Base-by-base conservation (phyloP, 768 basidiomycete species). In the Zangia roseola region DNA sequence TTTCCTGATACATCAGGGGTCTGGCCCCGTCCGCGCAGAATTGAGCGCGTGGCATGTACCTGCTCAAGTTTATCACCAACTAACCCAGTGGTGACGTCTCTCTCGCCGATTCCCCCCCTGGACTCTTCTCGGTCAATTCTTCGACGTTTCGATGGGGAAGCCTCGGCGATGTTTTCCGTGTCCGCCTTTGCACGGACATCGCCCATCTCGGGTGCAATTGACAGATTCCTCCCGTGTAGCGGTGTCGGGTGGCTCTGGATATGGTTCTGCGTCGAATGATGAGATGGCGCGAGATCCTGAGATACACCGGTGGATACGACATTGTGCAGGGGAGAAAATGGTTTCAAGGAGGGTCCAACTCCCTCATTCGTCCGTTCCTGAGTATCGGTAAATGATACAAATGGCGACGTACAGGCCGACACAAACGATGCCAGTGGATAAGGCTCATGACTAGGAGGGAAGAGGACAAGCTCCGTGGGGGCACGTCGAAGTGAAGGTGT, bases 251-350 rank as follows among this genome's bases (percentile, higher is more conserved):
- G 47, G 3, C 28, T 47, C 31, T 53, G 50, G 20, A 13, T 49
- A 10, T n/a, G 43, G 2, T 14, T 10, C 37, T 40, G 40, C 2
- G 35, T 16, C 17, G 14, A 33, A 21, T 24, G 40, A 0, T 13
- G 38, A 17, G 45, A 25, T 28, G 36, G 13, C 10, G 0, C 23
- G 0, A n/a, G 13, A 19, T 40, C 45, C 13, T 49, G 42, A 13
- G 30, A 24, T 10, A 36, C 20, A 16, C 43, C 39, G 4, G 42
- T 21, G 21, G 42, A 41, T 7, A 53, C 25, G 4, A 53, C 16
- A 23, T 67, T 64, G 2, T 61, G 45, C 5, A 64, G 49, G 34
- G 37, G 42, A 26, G 42, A 17, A 40, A 67, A 57, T 4, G 54
- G 59, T 21, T 53, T 50, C 10, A 45, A 52, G 4, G 17, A 41